Evolutionary conservation across 352 stramenopile species (phyloP).

Genomic region (Phytophthora pluvialis): DNA sequence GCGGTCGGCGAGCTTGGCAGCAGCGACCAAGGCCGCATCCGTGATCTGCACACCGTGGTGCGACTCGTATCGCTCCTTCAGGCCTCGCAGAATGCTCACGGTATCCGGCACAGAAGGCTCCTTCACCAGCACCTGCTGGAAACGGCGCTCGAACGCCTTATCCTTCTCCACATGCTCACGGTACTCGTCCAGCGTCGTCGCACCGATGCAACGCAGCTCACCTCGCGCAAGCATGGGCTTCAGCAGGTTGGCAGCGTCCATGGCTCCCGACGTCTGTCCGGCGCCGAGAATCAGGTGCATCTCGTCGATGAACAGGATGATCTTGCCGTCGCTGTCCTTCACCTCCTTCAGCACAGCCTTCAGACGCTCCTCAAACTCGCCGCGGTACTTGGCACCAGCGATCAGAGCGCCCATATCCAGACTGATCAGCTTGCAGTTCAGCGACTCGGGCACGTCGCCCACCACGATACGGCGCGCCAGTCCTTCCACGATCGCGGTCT

Average conservation of each 20-base stretch:
- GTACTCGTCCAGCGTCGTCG: slow-evolving; percentile 98
- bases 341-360: slow-evolving; percentile 96
- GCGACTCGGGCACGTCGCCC: slow-evolving; percentile 95
- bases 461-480: slow-evolving; percentile 97
- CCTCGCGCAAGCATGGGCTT: slow-evolving; percentile 98
- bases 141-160: slow-evolving; percentile 96
- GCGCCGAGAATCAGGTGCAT: slow-evolving; percentile 97
- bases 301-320: slow-evolving; percentile 99
- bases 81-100: slow-evolving; percentile 95
- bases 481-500: slow-evolving; percentile 96
- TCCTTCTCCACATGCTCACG: slow-evolving; percentile 99
- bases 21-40: slow-evolving; percentile 93
- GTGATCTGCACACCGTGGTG: slow-evolving; percentile 97
- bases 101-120: slow-evolving; percentile 96
- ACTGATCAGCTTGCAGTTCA: slow-evolving; percentile 92
- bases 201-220: slow-evolving; percentile 97
- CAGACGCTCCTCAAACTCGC: slow-evolving; percentile 98
- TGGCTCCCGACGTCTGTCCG: slow-evolving; percentile 90
- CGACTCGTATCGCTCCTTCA: slow-evolving; percentile 97
- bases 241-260: slow-evolving; percentile 98
- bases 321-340: slow-evolving; percentile 93
- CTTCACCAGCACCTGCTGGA: slow-evolving; percentile 96
- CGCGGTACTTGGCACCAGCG: slow-evolving; percentile 97
- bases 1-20: slow-evolving; percentile 93
- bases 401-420: slow-evolving; percentile 97